Percentiles rank a stretch among this genome's conserved stretches.
Evolutionary conservation across 768 basidiomycete species (phyloP).

Genomic region (Filobasidium floriforme): DNA sequence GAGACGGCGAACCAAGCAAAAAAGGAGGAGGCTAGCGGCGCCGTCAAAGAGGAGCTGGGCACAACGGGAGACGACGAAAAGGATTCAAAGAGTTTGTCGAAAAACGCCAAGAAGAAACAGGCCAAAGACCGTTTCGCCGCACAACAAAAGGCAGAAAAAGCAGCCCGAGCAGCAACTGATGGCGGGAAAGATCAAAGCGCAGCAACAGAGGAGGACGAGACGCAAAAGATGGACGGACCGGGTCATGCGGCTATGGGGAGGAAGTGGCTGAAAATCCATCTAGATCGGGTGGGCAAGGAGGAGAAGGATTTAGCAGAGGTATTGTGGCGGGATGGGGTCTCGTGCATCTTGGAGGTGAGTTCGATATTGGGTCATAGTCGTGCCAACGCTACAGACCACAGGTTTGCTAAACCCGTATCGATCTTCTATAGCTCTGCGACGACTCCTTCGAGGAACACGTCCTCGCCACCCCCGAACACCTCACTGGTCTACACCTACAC

Average conservation of each 20-base stretch:
- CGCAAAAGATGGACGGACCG: constrained; percentile 9
- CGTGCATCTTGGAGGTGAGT: constrained; percentile 81
- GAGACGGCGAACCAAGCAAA: background rate
- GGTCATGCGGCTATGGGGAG: constrained; percentile 81
- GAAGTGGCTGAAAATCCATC: constrained; percentile 67
- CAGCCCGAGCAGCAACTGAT: constrained; percentile 1
- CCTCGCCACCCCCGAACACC: constrained; percentile 67
- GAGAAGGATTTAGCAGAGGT: constrained; percentile 64
- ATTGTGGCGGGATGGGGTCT: constrained; percentile 77
- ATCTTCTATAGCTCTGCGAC: constrained; percentile 74
- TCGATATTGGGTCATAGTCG: background rate
- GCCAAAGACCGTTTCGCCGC: constrained; percentile 5
- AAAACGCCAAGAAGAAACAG: constrained; percentile 13
- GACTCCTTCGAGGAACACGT: constrained; percentile 97
- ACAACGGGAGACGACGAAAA: constrained; percentile 5
- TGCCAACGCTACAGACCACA: background rate
- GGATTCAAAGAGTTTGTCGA: background rate
- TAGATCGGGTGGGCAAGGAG: constrained; percentile 56
- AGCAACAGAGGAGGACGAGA: constrained; percentile 37
- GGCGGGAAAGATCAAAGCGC: constrained; percentile 37
- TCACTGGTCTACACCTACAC: constrained; percentile 85
- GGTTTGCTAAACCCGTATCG: background rate
- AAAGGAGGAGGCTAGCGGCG: too few relatives aligned
- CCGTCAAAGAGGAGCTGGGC: too few relatives aligned
- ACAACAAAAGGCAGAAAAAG: background rate